Evolutionary conservation across 768 basidiomycete species (phyloP).

Genomic region (Rhizopogon vinicolor): DNA sequence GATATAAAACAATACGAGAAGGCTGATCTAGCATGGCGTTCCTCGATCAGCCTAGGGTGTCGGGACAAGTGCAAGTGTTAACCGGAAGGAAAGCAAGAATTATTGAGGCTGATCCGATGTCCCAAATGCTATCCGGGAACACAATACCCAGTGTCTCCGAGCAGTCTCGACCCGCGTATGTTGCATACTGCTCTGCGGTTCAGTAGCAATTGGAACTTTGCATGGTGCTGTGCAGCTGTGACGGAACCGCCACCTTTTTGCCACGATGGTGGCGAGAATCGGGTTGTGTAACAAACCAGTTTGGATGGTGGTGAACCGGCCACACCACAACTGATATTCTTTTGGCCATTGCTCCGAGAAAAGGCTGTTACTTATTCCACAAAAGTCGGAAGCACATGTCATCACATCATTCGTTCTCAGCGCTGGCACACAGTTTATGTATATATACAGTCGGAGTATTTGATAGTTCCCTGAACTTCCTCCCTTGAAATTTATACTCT

Average conservation of each 20-base stretch:
- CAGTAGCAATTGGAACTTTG: conserved; percentile 3
- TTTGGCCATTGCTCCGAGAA: neutral
- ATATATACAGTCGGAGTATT: conserved; percentile 17
- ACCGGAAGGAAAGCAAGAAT: neutral
- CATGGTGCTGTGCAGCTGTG: neutral
- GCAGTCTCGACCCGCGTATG: conserved; percentile 17
- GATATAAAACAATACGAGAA: neutral
- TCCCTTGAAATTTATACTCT: neutral
- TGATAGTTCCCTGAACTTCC: neutral
- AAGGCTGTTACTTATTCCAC: neutral
- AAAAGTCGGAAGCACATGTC: conserved; percentile 11
- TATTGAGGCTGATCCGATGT: neutral
- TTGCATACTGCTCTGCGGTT: conserved; percentile 11
- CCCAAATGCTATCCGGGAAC: neutral
- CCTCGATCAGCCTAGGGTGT: neutral
- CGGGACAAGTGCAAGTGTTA: neutral
- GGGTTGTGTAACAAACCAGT: conserved; percentile 10
- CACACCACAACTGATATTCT: neutral
- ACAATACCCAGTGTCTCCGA: neutral
- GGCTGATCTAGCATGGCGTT: neutral
- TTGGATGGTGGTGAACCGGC: conserved; percentile 6
- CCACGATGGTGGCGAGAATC: neutral
- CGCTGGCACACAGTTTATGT: conserved; percentile 3
- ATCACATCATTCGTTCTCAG: conserved; percentile 6
- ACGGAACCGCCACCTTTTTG: neutral